Base-by-base conservation (phyloP, 805 yeast genomes). In the Kregervanrija delftensis region DNA sequence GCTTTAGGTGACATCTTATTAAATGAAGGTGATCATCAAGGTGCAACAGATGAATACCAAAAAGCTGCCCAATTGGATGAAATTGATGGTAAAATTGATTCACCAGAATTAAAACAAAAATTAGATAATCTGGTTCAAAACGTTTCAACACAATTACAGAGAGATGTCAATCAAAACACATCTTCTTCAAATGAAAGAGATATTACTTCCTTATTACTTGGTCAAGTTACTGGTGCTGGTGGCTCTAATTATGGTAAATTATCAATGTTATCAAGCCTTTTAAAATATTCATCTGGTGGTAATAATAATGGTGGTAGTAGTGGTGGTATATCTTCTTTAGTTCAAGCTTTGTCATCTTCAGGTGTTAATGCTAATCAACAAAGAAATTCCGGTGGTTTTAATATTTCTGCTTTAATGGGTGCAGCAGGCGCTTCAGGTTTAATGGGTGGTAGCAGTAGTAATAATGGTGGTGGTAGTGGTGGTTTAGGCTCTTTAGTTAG, bases 11-110 rank as follows among this genome's bases (percentile, higher is more conserved):
- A 62, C 37, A 43, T 59, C 10, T 45, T 53, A 11, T 40, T 57
- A 11, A 48, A 49, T 5, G 50, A 54, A 39, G 63, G 61, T 17
- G 38, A 60, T 28, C 42, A 47, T 8, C 45, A 49, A 22, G 53
- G 39, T 16, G 66, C 66, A 8, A 51, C 60, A 15, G 57, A 51
- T 6, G 54, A 59, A 44, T 62, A 60, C 41, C 49, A 50, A 28
- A 46, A 49, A 43, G 66, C 66, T 14, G 60, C 63, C 14, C 51
- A 55, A 40, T 52, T 61, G 33, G 66, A 62, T 46, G 65, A 62
- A 47, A 39, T 41, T 22, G 66, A 62, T 40, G 66, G 66, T 5
- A 56, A 45, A 14, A 53, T 59, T 28, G 55, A 61, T 33, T 53
- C 61, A 4, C 65, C 65, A 11, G 65, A 62, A 45, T 48, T 62